phyloP scores from a whole-genome alignment of 495 filamentous ascomycete species.

The Lichina pygmaea region DNA sequence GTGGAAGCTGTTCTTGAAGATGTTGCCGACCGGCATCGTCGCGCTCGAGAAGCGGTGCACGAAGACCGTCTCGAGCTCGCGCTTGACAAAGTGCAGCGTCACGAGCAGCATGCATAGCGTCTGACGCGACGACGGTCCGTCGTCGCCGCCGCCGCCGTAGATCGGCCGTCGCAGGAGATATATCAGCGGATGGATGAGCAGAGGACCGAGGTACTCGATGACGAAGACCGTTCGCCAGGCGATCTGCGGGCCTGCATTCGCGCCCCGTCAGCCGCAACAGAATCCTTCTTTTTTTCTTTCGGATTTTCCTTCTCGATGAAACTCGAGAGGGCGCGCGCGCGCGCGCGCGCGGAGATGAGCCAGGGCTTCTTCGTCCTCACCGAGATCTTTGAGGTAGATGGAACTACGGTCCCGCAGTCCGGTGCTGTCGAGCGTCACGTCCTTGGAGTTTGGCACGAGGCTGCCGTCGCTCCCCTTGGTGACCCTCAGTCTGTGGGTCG shows the following conservation, averaged over 20 bases:
- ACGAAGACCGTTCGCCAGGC: slow-evolving; percentile 84
- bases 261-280: background rate
- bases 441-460: slow-evolving; percentile 41
- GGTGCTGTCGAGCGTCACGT: slow-evolving; percentile 29
- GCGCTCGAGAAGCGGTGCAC: slow-evolving; percentile 85
- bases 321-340: background rate
- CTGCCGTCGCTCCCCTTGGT: slow-evolving; percentile 44
- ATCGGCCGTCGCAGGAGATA: slow-evolving; percentile 44
- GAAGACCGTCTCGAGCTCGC: slow-evolving; percentile 81
- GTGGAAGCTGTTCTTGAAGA: slow-evolving; percentile 75
- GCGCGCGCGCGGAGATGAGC: background rate
- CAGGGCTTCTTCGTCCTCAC: slow-evolving; percentile 21
- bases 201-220: slow-evolving; percentile 85
- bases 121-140: slow-evolving; percentile 33
- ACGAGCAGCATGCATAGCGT: slow-evolving; percentile 43
- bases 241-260: slow-evolving; percentile 50
- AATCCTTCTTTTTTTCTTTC: background rate
- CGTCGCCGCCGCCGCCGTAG: slow-evolving; percentile 22
- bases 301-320: background rate
- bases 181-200: slow-evolving; percentile 61
- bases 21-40: slow-evolving; percentile 71
- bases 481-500: slow-evolving; percentile 35
- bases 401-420: slow-evolving; percentile 41
- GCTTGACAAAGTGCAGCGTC: slow-evolving; percentile 71
- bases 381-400: slow-evolving; percentile 79